Conservation (phyloP, 2,329 filamentous ascomycete genomes). For the Monilinia polystroma region DNA sequence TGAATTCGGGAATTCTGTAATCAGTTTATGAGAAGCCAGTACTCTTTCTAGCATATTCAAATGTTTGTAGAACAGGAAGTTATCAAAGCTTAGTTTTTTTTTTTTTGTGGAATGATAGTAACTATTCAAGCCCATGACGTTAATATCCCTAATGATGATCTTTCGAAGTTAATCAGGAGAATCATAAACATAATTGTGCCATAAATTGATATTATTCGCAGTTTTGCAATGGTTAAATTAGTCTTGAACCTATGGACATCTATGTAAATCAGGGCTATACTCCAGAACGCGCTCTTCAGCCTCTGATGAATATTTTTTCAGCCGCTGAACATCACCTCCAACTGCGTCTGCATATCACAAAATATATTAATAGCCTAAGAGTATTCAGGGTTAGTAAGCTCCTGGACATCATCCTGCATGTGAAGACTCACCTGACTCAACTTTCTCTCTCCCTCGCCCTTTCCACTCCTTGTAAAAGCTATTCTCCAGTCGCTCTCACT, state of each 20-base stretch:
- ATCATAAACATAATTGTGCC: not conserved
- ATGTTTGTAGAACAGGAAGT: not conserved
- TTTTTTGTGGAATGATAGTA: too few relatives aligned
- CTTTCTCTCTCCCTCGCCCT: constrained; percentile 51
- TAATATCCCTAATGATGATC: not conserved
- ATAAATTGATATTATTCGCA: not conserved
- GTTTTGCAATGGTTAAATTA: not conserved
- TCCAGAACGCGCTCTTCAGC: not conserved
- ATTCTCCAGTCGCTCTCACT: constrained; percentile 51
- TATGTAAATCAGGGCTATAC: not conserved
- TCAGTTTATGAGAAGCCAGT: not conserved
- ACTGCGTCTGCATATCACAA: constrained; percentile 52
- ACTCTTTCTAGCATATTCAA: not conserved
- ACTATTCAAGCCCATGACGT: not conserved
- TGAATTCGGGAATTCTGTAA: not conserved
- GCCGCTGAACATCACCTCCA: constrained; percentile 43
- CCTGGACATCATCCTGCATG: not conserved
- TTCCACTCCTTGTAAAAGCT: constrained; percentile 50
- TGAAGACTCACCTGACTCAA: constrained; percentile 43
- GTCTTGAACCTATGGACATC: not conserved
- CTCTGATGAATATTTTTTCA: not conserved
- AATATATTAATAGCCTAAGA: constrained; percentile 57
- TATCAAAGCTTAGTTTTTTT: not conserved
- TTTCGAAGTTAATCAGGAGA: not conserved
- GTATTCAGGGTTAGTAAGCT: not conserved